Conservation (phyloP, 2,329 filamentous ascomycete genomes). For the Clonostachys chloroleuca region DNA sequence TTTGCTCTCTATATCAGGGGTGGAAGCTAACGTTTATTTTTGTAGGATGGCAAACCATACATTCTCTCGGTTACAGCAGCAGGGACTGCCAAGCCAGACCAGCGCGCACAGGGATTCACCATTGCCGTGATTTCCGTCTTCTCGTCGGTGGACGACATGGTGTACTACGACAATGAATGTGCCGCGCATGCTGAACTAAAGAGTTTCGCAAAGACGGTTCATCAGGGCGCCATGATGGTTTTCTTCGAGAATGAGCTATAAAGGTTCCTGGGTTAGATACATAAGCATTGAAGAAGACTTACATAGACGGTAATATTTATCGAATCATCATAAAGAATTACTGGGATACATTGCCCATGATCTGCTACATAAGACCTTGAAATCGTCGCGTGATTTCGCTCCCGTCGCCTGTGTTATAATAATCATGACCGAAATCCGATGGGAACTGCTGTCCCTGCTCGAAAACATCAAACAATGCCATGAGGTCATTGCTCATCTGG, state of each 20-base stretch:
- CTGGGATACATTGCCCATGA: background rate
- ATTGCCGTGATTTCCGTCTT: slow-evolving; percentile 53
- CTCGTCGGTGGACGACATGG: slow-evolving; percentile 51
- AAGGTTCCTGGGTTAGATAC: background rate
- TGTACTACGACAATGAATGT: slow-evolving; percentile 52
- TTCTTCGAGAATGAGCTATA: slow-evolving; percentile 30
- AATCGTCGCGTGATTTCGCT: background rate
- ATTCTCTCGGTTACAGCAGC: slow-evolving; percentile 48
- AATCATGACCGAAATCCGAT: background rate
- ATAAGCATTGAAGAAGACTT: background rate
- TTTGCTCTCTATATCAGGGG: too few relatives aligned
- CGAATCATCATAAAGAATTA: background rate
- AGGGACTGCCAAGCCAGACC: slow-evolving; percentile 42
- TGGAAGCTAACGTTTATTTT: background rate
- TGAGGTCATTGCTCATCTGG: slow-evolving; percentile 25
- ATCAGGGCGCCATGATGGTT: slow-evolving; percentile 43
- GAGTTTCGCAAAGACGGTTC: slow-evolving; percentile 18
- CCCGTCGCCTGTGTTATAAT: background rate
- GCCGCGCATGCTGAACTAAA: slow-evolving; percentile 22
- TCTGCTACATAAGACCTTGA: background rate
- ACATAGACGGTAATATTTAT: too few relatives aligned
- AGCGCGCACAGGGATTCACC: slow-evolving; percentile 54
- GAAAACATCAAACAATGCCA: slow-evolving; percentile 26
- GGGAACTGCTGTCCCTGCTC: slow-evolving; percentile 17
- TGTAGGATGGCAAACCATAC: slow-evolving; percentile 57